Evolutionary conservation across 495 filamentous ascomycete genomes (phyloP), one percentile per base, ranked within the genome.

Genomic region (Lophiostoma macrostomum): DNA sequence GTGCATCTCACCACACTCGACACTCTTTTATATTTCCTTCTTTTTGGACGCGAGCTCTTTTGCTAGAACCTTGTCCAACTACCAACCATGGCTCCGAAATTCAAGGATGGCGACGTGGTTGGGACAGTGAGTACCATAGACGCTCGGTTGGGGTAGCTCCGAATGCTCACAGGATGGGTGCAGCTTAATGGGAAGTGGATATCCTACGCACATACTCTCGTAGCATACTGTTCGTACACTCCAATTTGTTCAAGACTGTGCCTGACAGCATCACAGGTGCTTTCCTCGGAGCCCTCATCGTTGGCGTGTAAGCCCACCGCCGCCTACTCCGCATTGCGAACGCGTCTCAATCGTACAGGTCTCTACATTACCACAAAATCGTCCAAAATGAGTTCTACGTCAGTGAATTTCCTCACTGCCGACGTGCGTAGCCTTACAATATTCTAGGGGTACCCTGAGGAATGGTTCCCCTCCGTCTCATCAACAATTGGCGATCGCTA

Each of bases 391-490:
- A 99, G 73, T 85, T 93, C 73, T 96, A 87, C 72, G 87, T 80
- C 60, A 53, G 74, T 66, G 19, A 8, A 18, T n/a, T 37, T 12
- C 22, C n/a, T 40, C 31, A 11, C 29, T 43, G n/a, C 6, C 1
- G 1, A 23, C 7, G 3, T 20, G 4, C 38, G 7, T 20, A 27
- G 28, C 13, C 16, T 29, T 51, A 29, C 54, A 41, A 2, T 50
- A 32, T 44, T 13, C 20, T 52, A 79, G 77, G 85, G 94, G 63
- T 99, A 96, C 70, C 94, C 94, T 1, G 75, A 95, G 32, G 94
- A 99, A 78, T 99, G 94, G 94, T 97, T 99, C 59, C 94, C 94
- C 31, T 99, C 94, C 19, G 94, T 99, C 22, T 96, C 91, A 24
- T 83, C 94, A 12, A 96, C 94, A n/a, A 99, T 99, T 69, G 94